phyloP scores from a whole-genome alignment of 768 basidiomycete species.

The Daedaleopsis sinensis region DNA sequence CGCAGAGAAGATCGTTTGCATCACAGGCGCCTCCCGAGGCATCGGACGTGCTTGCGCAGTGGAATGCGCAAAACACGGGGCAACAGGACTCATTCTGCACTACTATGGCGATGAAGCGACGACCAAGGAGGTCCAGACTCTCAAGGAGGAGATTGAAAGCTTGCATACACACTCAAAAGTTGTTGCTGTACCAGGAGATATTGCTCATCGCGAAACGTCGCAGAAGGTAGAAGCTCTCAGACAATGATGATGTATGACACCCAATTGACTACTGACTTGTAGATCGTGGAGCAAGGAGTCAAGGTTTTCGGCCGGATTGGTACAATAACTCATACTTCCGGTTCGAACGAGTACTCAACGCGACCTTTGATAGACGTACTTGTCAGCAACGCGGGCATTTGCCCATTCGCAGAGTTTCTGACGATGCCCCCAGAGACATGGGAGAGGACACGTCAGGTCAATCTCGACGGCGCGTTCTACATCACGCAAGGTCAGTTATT shows the following conservation, averaged over 20 bases:
- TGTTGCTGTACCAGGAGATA: slow-evolving; percentile 65
- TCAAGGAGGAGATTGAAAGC: slow-evolving; percentile 50
- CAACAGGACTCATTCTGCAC: slow-evolving; percentile 64
- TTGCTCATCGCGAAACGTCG: slow-evolving; percentile 58
- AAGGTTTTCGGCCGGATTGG: slow-evolving; percentile 67
- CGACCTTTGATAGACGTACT: slow-evolving; percentile 40
- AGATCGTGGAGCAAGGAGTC: slow-evolving; percentile 68
- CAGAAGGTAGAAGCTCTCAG: slow-evolving; percentile 42
- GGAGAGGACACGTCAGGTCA: slow-evolving; percentile 69
- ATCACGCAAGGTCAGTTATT: slow-evolving; percentile 54
- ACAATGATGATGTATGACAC: background rate
- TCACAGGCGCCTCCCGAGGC: slow-evolving; percentile 75
- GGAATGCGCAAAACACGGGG: slow-evolving; percentile 67
- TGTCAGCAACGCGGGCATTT: slow-evolving; percentile 67
- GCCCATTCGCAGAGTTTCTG: slow-evolving; percentile 77
- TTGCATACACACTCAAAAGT: slow-evolving; percentile 41
- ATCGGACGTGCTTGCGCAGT: slow-evolving; percentile 74
- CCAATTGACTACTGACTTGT: background rate
- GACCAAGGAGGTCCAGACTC: slow-evolving; percentile 46
- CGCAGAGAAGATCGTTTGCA: slow-evolving; percentile 61
- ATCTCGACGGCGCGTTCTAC: slow-evolving; percentile 78
- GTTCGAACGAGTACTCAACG: background rate
- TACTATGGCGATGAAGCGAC: slow-evolving; percentile 65
- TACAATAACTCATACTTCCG: slow-evolving; percentile 35
- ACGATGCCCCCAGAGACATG: slow-evolving; percentile 67